phyloP scores from a whole-genome alignment of 805 yeast genomes.

The Metschnikowia santaceciliae region DNA sequence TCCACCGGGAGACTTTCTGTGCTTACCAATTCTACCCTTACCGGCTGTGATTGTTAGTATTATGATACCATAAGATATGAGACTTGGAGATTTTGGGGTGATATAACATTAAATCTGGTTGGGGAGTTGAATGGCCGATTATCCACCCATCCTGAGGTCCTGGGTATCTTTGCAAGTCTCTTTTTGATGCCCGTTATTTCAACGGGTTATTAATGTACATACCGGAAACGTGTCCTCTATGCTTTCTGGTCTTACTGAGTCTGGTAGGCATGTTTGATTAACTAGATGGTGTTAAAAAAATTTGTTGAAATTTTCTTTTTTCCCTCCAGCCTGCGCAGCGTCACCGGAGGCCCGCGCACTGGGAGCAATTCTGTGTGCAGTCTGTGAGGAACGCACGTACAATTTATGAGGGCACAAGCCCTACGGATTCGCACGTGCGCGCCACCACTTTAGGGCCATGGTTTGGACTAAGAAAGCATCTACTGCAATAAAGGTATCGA shows the following conservation, averaged over 20 bases:
- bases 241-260: slow-evolving; percentile 99
- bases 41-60: slow-evolving; percentile 72
- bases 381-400: background rate
- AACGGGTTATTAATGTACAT: slow-evolving; percentile 40
- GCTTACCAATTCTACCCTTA: slow-evolving; percentile 99
- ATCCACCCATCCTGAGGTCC: background rate
- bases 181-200: background rate
- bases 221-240: slow-evolving; percentile 99
- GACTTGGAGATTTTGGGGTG: background rate
- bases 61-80: background rate
- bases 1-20: slow-evolving; percentile 99
- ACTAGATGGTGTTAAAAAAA: slow-evolving; percentile 12
- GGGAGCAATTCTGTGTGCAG: background rate
- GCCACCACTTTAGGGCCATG: too few species aligned
- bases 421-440: slow-evolving; percentile 15
- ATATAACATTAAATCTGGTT: background rate
- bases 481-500: background rate
- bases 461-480: too few species aligned
- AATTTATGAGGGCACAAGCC: slow-evolving; percentile 10
- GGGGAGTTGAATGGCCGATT: background rate
- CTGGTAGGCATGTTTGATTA: slow-evolving; percentile 85
- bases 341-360: slow-evolving; percentile 8
- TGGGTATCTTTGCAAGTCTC: background rate
- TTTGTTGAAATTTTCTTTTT: slow-evolving; percentile 13
- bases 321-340: slow-evolving; percentile 11